Evolutionary conservation across 352 stramenopile genomes (phyloP).

Genomic region (Phytopythium aichiense): DNA sequence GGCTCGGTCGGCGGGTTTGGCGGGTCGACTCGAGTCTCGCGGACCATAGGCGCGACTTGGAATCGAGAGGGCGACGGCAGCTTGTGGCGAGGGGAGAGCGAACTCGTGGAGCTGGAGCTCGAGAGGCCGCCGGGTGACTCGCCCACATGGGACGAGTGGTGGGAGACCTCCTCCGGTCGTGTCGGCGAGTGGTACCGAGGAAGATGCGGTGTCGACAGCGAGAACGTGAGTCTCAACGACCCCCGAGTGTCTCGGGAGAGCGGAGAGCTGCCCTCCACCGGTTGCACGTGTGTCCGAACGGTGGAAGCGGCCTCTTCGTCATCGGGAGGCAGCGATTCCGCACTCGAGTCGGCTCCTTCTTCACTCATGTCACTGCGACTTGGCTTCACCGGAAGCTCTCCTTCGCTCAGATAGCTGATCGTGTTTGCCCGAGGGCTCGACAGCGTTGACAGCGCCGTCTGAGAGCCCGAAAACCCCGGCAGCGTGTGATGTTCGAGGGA

Average conservation of each 20-base stretch:
- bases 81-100: neutral
- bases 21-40: neutral
- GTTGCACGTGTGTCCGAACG: neutral
- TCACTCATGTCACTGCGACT: neutral
- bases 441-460: neutral
- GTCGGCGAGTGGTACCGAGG: constrained; percentile 6
- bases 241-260: neutral
- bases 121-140: neutral
- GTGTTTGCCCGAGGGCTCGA: neutral
- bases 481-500: neutral
- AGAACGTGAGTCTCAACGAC: neutral
- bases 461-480: neutral
- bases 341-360: neutral
- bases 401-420: neutral
- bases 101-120: neutral
- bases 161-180: neutral
- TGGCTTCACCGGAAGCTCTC: neutral
- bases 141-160: constrained; percentile 1
- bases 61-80: neutral
- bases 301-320: constrained; percentile 1
- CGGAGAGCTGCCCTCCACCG: neutral
- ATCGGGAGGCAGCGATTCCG: neutral
- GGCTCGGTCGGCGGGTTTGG: neutral
- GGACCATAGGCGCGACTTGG: neutral
- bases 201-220: neutral